Percentiles rank a stretch among this genome's conserved stretches.
These are phyloP conservation scores for Tephrocybe sp. DNA, from an alignment of 768 basidiomycete genomes.

Conservation along the genomic window DNA sequence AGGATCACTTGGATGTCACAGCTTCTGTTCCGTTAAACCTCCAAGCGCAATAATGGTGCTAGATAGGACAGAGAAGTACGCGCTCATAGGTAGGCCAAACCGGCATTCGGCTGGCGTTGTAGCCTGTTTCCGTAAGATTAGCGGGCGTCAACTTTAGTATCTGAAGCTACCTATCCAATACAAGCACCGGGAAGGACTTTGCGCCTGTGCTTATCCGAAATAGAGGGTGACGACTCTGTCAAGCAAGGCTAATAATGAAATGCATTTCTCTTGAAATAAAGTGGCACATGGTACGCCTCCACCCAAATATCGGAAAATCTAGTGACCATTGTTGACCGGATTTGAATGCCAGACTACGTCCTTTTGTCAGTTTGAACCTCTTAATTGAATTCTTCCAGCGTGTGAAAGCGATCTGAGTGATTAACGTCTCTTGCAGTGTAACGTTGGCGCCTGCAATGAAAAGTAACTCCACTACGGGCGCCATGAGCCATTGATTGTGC, in stretches of 20 bases:
- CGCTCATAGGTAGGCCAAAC: neutral
- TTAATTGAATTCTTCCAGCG: too few species aligned
- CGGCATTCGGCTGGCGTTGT: neutral
- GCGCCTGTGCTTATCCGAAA: neutral
- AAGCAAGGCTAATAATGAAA: neutral
- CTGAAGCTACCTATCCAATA: neutral
- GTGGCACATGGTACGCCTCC: neutral
- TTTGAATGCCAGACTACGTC: neutral
- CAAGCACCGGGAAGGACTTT: neutral
- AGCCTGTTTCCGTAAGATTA: conserved; percentile 6
- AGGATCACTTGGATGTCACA: conserved; percentile 1
- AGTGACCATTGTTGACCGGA: neutral
- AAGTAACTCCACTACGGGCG: neutral
- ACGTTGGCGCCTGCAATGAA: neutral
- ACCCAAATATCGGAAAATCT: neutral
- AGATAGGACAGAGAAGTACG: neutral
- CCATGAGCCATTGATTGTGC: neutral
- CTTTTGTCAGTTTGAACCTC: neutral
- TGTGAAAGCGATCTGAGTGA: neutral
- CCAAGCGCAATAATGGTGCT: conserved; percentile 12
- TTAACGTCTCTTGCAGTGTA: too few species aligned
- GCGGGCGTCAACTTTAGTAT: neutral
- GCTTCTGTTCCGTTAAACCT: conserved; percentile 7
- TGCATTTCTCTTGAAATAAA: neutral
- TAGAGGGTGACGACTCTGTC: neutral